These are phyloP conservation scores for Didymella pomorum DNA, from an alignment of 2,329 filamentous ascomycete species.

Conservation along the genomic window DNA sequence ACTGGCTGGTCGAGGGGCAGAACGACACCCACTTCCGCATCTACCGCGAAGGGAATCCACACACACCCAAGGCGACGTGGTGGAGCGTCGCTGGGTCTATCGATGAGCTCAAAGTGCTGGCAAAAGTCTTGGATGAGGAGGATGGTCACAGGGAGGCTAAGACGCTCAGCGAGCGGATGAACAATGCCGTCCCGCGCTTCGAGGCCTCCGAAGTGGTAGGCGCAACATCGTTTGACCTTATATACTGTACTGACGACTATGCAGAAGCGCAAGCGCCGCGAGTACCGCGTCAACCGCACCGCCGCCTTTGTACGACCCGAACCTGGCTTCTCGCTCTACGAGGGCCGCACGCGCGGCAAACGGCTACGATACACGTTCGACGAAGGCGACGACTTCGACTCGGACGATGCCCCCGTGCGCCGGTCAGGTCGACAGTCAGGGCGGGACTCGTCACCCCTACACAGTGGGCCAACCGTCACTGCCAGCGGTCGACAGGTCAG, in stretches of 20 bases:
- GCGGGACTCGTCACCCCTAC: conserved; percentile 75
- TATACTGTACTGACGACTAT: conserved; percentile 25
- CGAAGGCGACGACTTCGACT: conserved; percentile 82
- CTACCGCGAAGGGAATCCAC: conserved; percentile 89
- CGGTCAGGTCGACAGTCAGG: conserved; percentile 73
- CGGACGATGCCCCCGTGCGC: conserved; percentile 71
- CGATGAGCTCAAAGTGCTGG: conserved; percentile 79
- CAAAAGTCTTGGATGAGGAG: conserved; percentile 75
- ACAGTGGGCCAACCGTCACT: conserved; percentile 71
- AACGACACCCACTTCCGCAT: conserved; percentile 94
- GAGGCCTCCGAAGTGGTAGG: conserved; percentile 88
- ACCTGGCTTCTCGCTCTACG: conserved; percentile 89
- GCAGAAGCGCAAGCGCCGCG: conserved; percentile 89
- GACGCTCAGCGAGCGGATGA: conserved; percentile 78
- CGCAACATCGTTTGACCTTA: not conserved
- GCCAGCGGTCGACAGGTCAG: conserved; percentile 87
- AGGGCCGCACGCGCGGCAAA: conserved; percentile 94
- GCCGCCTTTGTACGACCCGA: conserved; percentile 88
- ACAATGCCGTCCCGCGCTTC: conserved; percentile 83
- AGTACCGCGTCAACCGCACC: conserved; percentile 86
- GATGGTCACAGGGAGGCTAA: conserved; percentile 85
- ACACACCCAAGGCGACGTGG: conserved; percentile 81
- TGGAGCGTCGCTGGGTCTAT: conserved; percentile 92
- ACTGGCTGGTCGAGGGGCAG: conserved; percentile 91
- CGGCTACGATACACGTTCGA: conserved; percentile 96